Percentiles rank a stretch among this genome's conserved stretches.
Evolutionary conservation across 768 basidiomycete genomes (phyloP).

Genomic region (Paxillus rubicundulus): DNA sequence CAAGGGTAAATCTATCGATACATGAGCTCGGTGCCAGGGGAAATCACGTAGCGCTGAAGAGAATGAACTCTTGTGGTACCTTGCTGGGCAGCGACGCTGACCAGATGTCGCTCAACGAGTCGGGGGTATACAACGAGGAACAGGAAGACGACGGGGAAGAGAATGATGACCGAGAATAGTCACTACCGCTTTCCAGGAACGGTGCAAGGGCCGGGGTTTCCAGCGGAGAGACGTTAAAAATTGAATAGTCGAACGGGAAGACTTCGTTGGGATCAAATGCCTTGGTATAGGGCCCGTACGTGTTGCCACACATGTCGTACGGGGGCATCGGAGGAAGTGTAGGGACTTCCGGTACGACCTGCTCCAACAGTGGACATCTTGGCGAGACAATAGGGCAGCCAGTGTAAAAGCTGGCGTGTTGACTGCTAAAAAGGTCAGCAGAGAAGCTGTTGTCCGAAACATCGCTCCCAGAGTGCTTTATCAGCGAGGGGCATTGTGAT

Average conservation of each 20-base stretch:
- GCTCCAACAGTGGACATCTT: slow-evolving; percentile 3
- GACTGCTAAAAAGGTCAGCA: slow-evolving; percentile 5
- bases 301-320: slow-evolving; percentile 2
- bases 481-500: background rate
- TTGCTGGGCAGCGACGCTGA: slow-evolving; percentile 6
- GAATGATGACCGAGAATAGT: slow-evolving; percentile 16
- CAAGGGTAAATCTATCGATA: background rate
- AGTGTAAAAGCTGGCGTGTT: background rate
- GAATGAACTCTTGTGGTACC: slow-evolving; percentile 10
- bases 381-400: background rate
- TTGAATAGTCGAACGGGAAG: slow-evolving; percentile 6
- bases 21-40: background rate
- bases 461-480: background rate
- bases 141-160: slow-evolving; percentile 27
- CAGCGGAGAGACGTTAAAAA: slow-evolving; percentile 7
- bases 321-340: background rate
- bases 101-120: slow-evolving; percentile 8
- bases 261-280: slow-evolving; percentile 5
- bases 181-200: slow-evolving; percentile 15
- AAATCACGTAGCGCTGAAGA: slow-evolving; percentile 18
- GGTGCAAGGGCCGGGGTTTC: slow-evolving; percentile 9
- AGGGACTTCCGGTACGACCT: background rate
- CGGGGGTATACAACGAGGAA: slow-evolving; percentile 12
- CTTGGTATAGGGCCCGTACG: slow-evolving; percentile 1
- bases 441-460: slow-evolving; percentile 3